Evolutionary conservation across 805 yeast species (phyloP), one percentile per base, ranked within the genome.

Genomic region (Komagataella populi): DNA sequence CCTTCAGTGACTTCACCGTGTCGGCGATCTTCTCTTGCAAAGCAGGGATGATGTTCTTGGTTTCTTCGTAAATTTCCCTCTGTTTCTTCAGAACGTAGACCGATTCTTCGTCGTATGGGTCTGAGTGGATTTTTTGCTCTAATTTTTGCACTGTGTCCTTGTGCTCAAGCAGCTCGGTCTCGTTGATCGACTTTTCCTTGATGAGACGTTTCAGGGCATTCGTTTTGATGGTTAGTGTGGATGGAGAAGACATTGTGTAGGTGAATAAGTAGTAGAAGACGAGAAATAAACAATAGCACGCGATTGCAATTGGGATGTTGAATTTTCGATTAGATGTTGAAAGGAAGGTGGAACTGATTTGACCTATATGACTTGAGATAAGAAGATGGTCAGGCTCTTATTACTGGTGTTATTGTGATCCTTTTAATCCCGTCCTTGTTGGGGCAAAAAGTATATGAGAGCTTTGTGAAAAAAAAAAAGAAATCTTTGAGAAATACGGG

Each of bases 401-500:
- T 20, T 20, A 20, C 20, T 20, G 20, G 20, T 20, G 20, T 20
- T 20, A 3, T 20, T 20, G 3, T 20, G 20, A 20, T 20, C 46
- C 2, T 44, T 20, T 2, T 10, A 44, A 8, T 6, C 10, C 46
- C 46, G 10, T 44, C 16, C 46, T 16, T 20, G 1, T 16, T 20
- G 47, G n/a, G 6, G 47, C 7, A 23, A 16, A 4, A 23, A 45
- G 6, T 20, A 20, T 20, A 20, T 20, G 4, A 3, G 3, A 3
- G 3, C 20, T 20, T 20, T 3, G 3, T 61, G 66, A 68, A 65
- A 65, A 60, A 58, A 57, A 55, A 59, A 55, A 52, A 54, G 52
- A 59, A 58, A 57, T 53, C 55, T 53, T 57, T 80, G 87, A 82
- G 81, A 80, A 82, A 83, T 81, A 80, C 84, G 88, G 84, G 91